phyloP scores from a whole-genome alignment of 306 rosid genomes.

The Leucaena leucocephala region DNA sequence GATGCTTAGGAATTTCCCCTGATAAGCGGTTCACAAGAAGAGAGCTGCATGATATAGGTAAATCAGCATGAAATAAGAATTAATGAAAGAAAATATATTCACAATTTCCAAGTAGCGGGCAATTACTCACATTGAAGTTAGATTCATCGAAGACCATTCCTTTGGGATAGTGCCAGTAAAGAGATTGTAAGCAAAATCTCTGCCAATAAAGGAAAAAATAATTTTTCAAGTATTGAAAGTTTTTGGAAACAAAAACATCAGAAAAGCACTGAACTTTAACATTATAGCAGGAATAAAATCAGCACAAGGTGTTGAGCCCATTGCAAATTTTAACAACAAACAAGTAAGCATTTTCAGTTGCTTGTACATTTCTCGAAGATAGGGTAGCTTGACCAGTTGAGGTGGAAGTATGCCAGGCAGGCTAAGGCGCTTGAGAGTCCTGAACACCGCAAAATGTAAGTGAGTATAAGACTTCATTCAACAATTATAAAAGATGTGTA shows the following conservation, averaged over 20 bases:
- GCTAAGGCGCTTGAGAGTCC: slow-evolving; percentile 45
- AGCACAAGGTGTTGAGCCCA: slow-evolving; percentile 9
- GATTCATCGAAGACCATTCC: slow-evolving; percentile 63
- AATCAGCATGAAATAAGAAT: slow-evolving; percentile 34
- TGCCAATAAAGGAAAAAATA: slow-evolving; percentile 32
- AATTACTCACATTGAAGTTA: slow-evolving; percentile 58
- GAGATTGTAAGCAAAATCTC: slow-evolving; percentile 69
- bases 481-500: slow-evolving; percentile 19
- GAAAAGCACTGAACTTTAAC: slow-evolving; percentile 12
- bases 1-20: slow-evolving; percentile 65
- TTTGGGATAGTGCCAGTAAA: slow-evolving; percentile 66
- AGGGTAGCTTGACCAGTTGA: slow-evolving; percentile 40
- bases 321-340: slow-evolving; percentile 18
- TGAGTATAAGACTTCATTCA: slow-evolving; percentile 6
- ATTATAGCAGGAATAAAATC: slow-evolving; percentile 1
- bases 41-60: slow-evolving; percentile 51
- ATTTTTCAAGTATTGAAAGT: neutral
- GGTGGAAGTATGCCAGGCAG: slow-evolving; percentile 45
- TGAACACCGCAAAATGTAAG: slow-evolving; percentile 18
- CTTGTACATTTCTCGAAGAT: slow-evolving; percentile 42
- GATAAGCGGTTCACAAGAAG: slow-evolving; percentile 72
- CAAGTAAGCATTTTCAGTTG: slow-evolving; percentile 24
- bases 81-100: slow-evolving; percentile 10
- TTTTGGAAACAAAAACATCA: slow-evolving; percentile 2
- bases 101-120: slow-evolving; percentile 3